Conservation (phyloP, 768 basidiomycete species). For the Naganishia randhawae region DNA sequence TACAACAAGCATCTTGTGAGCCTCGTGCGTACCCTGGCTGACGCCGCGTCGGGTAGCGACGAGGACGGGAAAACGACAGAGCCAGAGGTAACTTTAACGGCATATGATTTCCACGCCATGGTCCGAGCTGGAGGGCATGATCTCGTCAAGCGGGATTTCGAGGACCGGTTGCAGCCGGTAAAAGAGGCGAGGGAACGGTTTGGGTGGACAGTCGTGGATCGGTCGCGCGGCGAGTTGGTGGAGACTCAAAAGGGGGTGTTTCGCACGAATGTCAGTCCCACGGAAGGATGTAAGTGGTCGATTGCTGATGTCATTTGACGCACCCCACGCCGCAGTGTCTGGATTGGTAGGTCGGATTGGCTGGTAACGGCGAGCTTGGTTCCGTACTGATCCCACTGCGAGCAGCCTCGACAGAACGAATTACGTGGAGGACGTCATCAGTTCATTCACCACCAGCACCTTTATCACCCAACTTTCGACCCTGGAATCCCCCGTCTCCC, state of each 20-base stretch:
- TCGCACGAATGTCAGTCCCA: conserved; percentile 40
- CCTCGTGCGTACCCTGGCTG: conserved; percentile 36
- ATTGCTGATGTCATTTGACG: not conserved
- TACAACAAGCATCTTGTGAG: conserved; percentile 70
- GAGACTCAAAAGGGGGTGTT: conserved; percentile 90
- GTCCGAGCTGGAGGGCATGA: conserved; percentile 83
- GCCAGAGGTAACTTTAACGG: conserved; percentile 57
- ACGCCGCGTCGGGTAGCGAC: conserved; percentile 6
- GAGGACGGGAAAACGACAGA: conserved; percentile 47
- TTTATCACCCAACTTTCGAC: conserved; percentile 67
- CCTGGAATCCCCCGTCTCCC: conserved; percentile 61
- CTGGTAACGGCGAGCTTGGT: not conserved
- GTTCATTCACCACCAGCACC: conserved; percentile 71
- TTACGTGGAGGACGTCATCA: conserved; percentile 92
- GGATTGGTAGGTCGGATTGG: conserved; percentile 41
- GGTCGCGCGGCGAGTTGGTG: conserved; percentile 50
- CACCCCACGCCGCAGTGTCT: conserved; percentile 35
- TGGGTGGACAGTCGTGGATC: conserved; percentile 63
- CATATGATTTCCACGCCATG: conserved; percentile 89
- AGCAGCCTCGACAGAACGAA: conserved; percentile 90
- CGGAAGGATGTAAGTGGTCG: too few relatives aligned
- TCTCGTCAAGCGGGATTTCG: conserved; percentile 69
- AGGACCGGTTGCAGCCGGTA: conserved; percentile 49
- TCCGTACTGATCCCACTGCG: conserved; percentile 13
- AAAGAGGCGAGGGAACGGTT: conserved; percentile 67